Evolutionary conservation across 2,329 filamentous ascomycete genomes (phyloP).

Genomic region (Apiospora saccharicola): DNA sequence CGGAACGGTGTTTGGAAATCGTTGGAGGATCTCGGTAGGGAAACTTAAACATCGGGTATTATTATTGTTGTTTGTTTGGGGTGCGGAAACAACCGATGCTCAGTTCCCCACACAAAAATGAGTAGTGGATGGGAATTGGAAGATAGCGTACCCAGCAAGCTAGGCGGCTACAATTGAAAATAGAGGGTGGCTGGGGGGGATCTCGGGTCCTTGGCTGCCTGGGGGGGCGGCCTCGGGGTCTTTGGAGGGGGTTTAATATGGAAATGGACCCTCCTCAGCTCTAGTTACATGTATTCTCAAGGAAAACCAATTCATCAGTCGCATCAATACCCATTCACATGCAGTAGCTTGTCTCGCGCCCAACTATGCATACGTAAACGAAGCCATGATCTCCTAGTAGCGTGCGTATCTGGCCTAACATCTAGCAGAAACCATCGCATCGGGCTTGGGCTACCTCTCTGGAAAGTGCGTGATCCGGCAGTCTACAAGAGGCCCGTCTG

Average conservation of each 20-base stretch:
- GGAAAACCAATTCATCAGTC: constrained; percentile 10
- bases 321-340: constrained; percentile 14
- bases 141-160: neutral
- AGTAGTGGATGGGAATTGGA: constrained; percentile 20
- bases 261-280: neutral
- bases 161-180: constrained; percentile 14
- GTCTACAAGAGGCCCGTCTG: neutral
- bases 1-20: constrained; percentile 3
- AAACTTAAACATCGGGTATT: constrained; percentile 8
- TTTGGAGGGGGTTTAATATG: constrained; percentile 2
- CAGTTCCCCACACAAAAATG: constrained; percentile 21
- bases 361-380: neutral
- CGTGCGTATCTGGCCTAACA: neutral
- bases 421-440: neutral
- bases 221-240: neutral
- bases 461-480: neutral
- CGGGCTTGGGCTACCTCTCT: constrained; percentile 9
- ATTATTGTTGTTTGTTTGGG: constrained; percentile 22
- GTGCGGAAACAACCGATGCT: constrained; percentile 18
- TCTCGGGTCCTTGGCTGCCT: neutral
- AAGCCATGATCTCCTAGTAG: neutral
- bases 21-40: neutral
- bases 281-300: neutral
- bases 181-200: constrained; percentile 15
- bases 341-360: constrained; percentile 13